Conservation (phyloP, 192 early-diverging fungal genomes). For the Podila minutissima region DNA sequence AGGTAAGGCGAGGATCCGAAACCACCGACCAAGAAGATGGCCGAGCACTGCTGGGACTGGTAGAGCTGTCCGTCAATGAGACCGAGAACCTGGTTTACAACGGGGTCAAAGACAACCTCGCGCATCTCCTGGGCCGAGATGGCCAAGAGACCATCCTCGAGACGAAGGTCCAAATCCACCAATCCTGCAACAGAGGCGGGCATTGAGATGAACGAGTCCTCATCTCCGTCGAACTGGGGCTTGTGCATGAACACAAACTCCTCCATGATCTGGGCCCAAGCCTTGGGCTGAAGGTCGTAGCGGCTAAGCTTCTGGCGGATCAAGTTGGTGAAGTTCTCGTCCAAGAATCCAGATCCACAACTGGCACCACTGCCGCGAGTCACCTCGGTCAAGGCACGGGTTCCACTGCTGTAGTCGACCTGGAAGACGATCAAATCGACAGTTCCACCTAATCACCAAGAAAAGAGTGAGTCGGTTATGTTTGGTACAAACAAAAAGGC, state of each 20-base stretch:
- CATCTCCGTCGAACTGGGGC: constrained; percentile 45
- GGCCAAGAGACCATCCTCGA: constrained; percentile 42
- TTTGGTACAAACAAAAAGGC: neutral
- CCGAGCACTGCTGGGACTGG: constrained; percentile 53
- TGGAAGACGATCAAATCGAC: constrained; percentile 59
- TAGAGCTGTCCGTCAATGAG: constrained; percentile 62
- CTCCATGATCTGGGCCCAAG: constrained; percentile 56
- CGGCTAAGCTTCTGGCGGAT: constrained; percentile 46
- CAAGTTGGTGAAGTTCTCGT: constrained; percentile 52
- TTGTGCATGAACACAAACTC: constrained; percentile 55
- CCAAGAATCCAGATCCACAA: constrained; percentile 58
- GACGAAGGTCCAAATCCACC: constrained; percentile 36
- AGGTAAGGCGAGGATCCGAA: constrained; percentile 67
- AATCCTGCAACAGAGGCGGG: constrained; percentile 37
- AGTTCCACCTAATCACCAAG: constrained; percentile 34
- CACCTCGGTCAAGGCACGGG: constrained; percentile 54
- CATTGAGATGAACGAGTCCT: constrained; percentile 49
- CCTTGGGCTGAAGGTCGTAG: constrained; percentile 50
- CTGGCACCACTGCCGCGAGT: constrained; percentile 60
- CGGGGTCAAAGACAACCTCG: constrained; percentile 62
- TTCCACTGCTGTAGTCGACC: constrained; percentile 51
- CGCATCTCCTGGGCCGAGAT: constrained; percentile 50
- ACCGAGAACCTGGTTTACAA: constrained; percentile 59
- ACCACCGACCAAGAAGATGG: constrained; percentile 67
- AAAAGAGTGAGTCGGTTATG: neutral